Percentiles rank a stretch among this genome's conserved stretches.
Evolutionary conservation across 108 stramenopile species (phyloP).

Genomic region (Fistulifera pelliculosa): DNA sequence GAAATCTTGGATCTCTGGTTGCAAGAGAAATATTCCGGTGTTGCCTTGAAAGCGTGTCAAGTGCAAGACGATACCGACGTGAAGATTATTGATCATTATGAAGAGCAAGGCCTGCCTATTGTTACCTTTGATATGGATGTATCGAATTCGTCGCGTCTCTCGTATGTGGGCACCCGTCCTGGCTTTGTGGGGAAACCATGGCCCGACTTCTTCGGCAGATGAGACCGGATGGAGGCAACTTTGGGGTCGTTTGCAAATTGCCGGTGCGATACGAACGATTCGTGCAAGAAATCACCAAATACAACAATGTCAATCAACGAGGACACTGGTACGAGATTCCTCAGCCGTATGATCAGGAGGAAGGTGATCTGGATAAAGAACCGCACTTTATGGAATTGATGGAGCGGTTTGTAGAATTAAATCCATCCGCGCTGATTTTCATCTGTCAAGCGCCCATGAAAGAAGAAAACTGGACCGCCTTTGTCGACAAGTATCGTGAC

Average conservation of each 20-base stretch:
- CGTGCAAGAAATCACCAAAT: neutral
- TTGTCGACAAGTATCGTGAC: constrained; percentile 14
- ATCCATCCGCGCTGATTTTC: neutral
- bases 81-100: neutral
- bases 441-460: constrained; percentile 14
- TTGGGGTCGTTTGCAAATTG: constrained; percentile 7
- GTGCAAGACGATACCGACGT: neutral
- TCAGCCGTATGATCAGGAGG: neutral
- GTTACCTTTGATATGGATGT: constrained; percentile 26
- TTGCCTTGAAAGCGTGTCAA: neutral
- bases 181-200: constrained; percentile 17
- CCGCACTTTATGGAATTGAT: neutral
- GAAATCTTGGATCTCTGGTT: neutral
- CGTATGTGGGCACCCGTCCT: constrained; percentile 36
- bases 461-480: constrained; percentile 7
- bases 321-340: constrained; percentile 1
- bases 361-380: neutral
- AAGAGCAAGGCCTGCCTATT: constrained; percentile 13
- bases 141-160: constrained; percentile 1
- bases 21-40: neutral
- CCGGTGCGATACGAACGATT: constrained; percentile 1
- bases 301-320: constrained; percentile 2
- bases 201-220: constrained; percentile 22
- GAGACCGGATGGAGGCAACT: constrained; percentile 23
- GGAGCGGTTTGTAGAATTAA: neutral